Evolutionary conservation across 2,329 filamentous ascomycete species (phyloP), one percentile per base, ranked within the genome.

Genomic region (Penicillium nordicum): DNA sequence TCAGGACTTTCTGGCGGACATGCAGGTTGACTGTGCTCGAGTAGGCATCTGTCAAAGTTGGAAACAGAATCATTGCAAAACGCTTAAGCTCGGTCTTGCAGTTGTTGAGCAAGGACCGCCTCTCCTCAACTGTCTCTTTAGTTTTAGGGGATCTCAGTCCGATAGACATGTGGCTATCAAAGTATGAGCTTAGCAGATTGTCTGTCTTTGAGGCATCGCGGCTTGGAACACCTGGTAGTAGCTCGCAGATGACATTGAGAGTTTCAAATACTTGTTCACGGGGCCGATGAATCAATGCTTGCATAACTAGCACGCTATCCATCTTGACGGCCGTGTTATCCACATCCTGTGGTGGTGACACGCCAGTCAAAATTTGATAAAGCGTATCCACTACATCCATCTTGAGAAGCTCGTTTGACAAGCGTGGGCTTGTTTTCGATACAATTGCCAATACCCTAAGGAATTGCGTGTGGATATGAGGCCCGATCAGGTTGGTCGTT

Each of bases 281-380:
- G 7, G 94, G 94, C 40, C 93, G 87, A 70, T 97, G 94, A 50
- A 99, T 96, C 61, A 99, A 81, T 37, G 95, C 92, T 76, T 99
- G 94, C 95, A 99, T 99, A 67, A 99, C 94, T 44, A 99, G 85
- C 53, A 97, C 93, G 69, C 92, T 96, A 74, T 97, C 93, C 62
- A 97, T 88, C 75, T 95, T 96, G 30, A 74, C 64, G 7, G 68
- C 65, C 1, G 68, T 68, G 41, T 66, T 68, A 16, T 74, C 37
- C 85, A 88, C 30, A 87, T 88, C 89, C 60, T 81, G 84, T 0
- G 94, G 94, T 1, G 94, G 92, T 0, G 94, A 97, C 2, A 99
- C 91, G 21, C 94, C 94, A 0, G 94, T 97, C 48, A 99, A 78
- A 41, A 99, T 97, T 74, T 99, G 94, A 70, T 97, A 99, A 2